A percentile compares a stretch with the other conserved stretches of the same genome.
phyloP scores from a whole-genome alignment of 805 yeast genomes.

The Schwanniomyces vanrijiae region DNA sequence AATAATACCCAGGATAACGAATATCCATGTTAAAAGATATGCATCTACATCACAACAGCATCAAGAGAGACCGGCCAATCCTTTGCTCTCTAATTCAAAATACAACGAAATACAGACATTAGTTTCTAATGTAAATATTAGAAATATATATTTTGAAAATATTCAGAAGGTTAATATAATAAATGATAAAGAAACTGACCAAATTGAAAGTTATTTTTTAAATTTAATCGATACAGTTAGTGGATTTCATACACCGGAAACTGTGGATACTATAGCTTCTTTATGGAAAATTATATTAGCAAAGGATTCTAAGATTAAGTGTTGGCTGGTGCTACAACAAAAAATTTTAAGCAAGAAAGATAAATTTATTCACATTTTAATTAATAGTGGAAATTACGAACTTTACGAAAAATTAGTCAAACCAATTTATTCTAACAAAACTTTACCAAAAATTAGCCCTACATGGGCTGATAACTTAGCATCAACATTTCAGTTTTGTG shows the following conservation, averaged over 20 bases:
- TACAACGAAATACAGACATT: background rate
- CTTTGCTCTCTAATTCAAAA: background rate
- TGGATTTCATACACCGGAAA: constrained; percentile 14
- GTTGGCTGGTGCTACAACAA: constrained; percentile 13
- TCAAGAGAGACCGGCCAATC: background rate
- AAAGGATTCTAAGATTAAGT: constrained; percentile 1
- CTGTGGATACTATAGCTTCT: constrained; percentile 18
- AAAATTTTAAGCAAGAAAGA: constrained; percentile 17
- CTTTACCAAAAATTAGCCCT: background rate
- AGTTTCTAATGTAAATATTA: background rate
- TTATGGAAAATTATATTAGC: constrained; percentile 24
- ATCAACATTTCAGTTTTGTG: constrained; percentile 21
- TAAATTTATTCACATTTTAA: constrained; percentile 23
- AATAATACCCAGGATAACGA: background rate
- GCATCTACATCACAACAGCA: background rate
- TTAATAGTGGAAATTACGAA: constrained; percentile 24
- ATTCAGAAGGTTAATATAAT: constrained; percentile 5
- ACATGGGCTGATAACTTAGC: constrained; percentile 26
- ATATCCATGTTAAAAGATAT: background rate
- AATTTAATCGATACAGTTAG: constrained; percentile 23
- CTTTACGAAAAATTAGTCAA: constrained; percentile 17
- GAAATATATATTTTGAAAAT: constrained; percentile 13
- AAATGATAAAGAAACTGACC: constrained; percentile 7
- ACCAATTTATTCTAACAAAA: constrained; percentile 13
- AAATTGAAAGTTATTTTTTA: constrained; percentile 16